Conservation (phyloP, 2,329 filamentous ascomycete species). For the Epicoccum sorghinum region DNA sequence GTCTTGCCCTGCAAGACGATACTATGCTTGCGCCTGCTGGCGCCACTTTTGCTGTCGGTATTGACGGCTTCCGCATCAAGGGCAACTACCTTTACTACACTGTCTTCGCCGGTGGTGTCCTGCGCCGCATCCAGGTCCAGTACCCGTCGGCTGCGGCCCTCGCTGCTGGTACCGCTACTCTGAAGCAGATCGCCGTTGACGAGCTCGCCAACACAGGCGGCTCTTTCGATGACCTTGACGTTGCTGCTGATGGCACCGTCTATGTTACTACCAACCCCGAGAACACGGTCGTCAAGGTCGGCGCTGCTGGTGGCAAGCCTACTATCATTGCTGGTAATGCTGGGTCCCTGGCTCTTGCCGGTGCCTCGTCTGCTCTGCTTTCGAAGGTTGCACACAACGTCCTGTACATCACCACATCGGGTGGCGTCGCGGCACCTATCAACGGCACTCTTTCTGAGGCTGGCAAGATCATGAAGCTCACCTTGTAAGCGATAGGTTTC, state of each 20-base stretch:
- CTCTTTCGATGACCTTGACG: conserved; percentile 15
- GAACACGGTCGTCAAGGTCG: conserved; percentile 19
- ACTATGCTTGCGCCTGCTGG: conserved; percentile 12
- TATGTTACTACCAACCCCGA: conserved; percentile 16
- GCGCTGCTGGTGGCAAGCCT: conserved; percentile 13
- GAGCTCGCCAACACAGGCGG: conserved; percentile 18
- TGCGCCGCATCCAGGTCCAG: conserved; percentile 13
- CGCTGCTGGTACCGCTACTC: conserved; percentile 10
- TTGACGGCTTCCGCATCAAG: conserved; percentile 17
- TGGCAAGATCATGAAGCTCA: conserved; percentile 18
- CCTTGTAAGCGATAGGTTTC: neutral
- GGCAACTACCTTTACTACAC: conserved; percentile 14
- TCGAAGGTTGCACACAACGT: conserved; percentile 15
- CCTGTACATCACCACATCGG: conserved; percentile 17
- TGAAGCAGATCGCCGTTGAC: conserved; percentile 13
- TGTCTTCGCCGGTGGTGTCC: conserved; percentile 14
- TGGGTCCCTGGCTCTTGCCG: conserved; percentile 11
- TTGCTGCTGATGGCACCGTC: conserved; percentile 11
- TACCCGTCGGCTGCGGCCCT: conserved; percentile 9
- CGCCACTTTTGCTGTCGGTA: conserved; percentile 14
- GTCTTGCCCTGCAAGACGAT: conserved; percentile 15
- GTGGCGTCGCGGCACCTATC: conserved; percentile 16
- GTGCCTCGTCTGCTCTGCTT: conserved; percentile 13
- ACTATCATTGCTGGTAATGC: conserved; percentile 12
- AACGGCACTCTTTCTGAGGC: conserved; percentile 17